Base-by-base conservation (phyloP, 176 grass and related monocot genomes). In the Cenchrus americanus region DNA sequence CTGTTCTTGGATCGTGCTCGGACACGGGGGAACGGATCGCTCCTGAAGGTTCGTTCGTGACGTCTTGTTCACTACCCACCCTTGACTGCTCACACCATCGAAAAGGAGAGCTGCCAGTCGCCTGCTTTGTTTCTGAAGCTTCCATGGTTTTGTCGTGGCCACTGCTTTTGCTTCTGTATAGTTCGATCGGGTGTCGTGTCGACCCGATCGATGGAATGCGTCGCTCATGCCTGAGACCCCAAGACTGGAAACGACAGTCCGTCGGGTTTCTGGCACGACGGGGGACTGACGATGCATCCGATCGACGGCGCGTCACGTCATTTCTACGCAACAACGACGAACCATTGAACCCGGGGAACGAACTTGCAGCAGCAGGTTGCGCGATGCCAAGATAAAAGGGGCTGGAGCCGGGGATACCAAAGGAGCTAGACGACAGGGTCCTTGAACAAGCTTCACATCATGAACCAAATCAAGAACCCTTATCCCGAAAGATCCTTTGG, bases 401-500 rank as follows among this genome's bases (percentile, higher is more conserved):
- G 30, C 5, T 6, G 12, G 2, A 37, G 74, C 7, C 4, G 0
- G 10, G 10, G 14, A 32, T n/a, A 66, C 75, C 83, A 76, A 63
- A 73, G 23, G 54, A 22, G 57, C 67, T 68, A 83, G 0, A 78
- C 59, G 80, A 86, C 88, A 86, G 15, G 46, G 46, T 0, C 0
- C 11, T 3, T 22, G 32, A 23, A 59, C 42, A 64, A 69, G 69
- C 27, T 61, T 24, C 84, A 68, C 88, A 90, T 90, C 88, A 87
- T 79, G 32, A 75, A 48, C 84, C 88, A 87, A 86, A 90, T 90
- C 83, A 70, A 57, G 88, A n/a, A 9, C 18, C 73, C 79, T 82
- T 82, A 90, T 90, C 88, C 73, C 64, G 18, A 90, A 90, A 82
- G 88, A 85, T 86, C 71, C 26, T 64, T 71, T 52, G 78, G 83